These are phyloP conservation scores for Lotmaria passim DNA, from an alignment of 208 protist genomes.

Conservation along the genomic window DNA sequence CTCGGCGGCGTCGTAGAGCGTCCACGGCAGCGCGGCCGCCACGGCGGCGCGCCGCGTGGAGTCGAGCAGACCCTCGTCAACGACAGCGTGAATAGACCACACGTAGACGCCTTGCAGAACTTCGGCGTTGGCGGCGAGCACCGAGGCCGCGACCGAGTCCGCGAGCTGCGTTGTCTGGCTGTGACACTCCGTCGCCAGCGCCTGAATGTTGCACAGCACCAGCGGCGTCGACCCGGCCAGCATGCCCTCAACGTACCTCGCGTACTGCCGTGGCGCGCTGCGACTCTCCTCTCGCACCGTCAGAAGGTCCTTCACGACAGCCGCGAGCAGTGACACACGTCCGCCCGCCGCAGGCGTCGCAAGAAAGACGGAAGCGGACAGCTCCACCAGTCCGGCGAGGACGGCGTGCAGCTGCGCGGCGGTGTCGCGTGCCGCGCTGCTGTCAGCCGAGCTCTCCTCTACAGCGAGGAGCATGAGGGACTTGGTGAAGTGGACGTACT, in stretches of 20 bases:
- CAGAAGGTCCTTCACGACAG: slow-evolving; percentile 29
- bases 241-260: slow-evolving; percentile 29
- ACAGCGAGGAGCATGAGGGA: slow-evolving; percentile 17
- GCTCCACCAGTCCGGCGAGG: slow-evolving; percentile 23
- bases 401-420: slow-evolving; percentile 24
- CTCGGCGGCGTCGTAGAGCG: slow-evolving; percentile 18
- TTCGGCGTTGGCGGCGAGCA: slow-evolving; percentile 24
- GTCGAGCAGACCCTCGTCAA: slow-evolving; percentile 29
- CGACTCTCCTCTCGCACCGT: slow-evolving; percentile 22
- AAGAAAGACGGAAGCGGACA: slow-evolving; percentile 22
- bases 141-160: not conserved
- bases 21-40: slow-evolving; percentile 20
- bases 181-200: slow-evolving; percentile 19
- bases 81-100: slow-evolving; percentile 25
- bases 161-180: slow-evolving; percentile 16
- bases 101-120: slow-evolving; percentile 27
- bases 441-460: slow-evolving; percentile 29
- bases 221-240: slow-evolving; percentile 19
- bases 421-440: slow-evolving; percentile 11
- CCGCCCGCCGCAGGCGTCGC: not conserved
- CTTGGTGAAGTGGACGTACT: slow-evolving; percentile 33
- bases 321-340: slow-evolving; percentile 18
- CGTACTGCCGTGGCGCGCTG: slow-evolving; percentile 27
- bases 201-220: slow-evolving; percentile 22
- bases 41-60: slow-evolving; percentile 16